Base-by-base conservation (phyloP, 345 rosid genomes). In the Iberis pinnata region DNA sequence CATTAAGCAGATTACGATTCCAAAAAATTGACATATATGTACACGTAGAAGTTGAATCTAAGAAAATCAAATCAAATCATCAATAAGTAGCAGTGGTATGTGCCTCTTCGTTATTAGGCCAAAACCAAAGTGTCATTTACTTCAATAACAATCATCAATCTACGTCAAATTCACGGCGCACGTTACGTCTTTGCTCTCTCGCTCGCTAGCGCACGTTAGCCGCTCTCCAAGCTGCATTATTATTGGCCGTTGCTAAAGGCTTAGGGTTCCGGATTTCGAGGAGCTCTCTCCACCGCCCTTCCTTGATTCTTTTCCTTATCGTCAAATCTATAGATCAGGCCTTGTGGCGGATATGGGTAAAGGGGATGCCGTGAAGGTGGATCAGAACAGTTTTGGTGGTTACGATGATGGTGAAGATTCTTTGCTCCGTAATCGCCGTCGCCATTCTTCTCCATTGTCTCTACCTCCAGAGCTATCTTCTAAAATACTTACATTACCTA, bases 401-500 rank as follows among this genome's bases (percentile, higher is more conserved):
- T 49, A n/a, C n/a, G n/a, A n/a, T n/a, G n/a, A n/a, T n/a, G n/a
- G 49, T 18, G 15, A 22, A 17, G 65, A 62, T 57, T 60, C 54
- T 9, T 33, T 24, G 17, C 70, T 62, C 42, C 63, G 59, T 13
- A 64, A 33, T 16, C 41, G 61, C 40, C 65, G 48, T 47, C 55
- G 67, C 8, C 42, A 65, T 38, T 22, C 25, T 3, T 6, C 25
- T 2, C 43, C 71, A 26, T 37, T 32, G 75, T 77, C 67, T 53
- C 69, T 53, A 3, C 52, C 63, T 11, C 64, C 73, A 0, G 71
- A 70, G 9, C 36, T 64, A 8, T 64, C 67, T 59, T 51, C 79
- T 18, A 83, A 83, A 68, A 72, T 93, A 36, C 81, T 93, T 54
- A 88, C 95, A 12, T 66, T 93, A 71, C 99, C 99, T 0, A 93